These are phyloP conservation scores for Penicillium ochrochloron DNA, from an alignment of 495 filamentous ascomycete species.

Conservation along the genomic window DNA sequence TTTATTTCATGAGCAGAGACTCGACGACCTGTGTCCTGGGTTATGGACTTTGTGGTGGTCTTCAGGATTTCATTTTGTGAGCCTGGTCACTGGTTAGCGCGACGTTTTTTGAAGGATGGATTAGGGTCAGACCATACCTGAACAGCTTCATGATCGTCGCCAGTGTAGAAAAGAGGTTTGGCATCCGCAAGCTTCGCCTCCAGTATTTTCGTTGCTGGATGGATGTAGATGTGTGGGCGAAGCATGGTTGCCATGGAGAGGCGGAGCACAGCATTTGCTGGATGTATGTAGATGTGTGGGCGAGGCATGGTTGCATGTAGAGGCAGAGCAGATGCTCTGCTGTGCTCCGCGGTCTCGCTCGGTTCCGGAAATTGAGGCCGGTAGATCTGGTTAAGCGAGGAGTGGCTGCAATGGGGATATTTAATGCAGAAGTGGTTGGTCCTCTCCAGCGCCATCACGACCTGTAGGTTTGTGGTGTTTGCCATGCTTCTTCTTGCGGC, in stretches of 20 bases:
- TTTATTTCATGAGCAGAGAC: not conserved
- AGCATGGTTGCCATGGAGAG: not conserved
- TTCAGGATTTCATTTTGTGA: not conserved
- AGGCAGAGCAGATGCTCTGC: not conserved
- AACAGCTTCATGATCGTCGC: not conserved
- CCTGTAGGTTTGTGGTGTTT: slow-evolving; percentile 20
- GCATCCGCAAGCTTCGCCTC: not conserved
- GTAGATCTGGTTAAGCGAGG: not conserved
- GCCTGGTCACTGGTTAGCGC: not conserved
- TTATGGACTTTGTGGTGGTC: not conserved
- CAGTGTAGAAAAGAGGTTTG: not conserved
- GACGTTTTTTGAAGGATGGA: not conserved
- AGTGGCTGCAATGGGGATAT: not conserved
- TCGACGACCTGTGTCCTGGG: not conserved
- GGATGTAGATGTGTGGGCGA: not conserved
- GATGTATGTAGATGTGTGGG: not conserved
- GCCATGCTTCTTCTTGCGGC: slow-evolving; percentile 38
- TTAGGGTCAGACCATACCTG: not conserved
- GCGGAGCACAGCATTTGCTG: not conserved
- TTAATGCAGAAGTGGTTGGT: slow-evolving; percentile 31
- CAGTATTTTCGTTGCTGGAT: not conserved
- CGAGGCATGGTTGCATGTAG: not conserved
- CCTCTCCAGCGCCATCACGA: slow-evolving; percentile 18
- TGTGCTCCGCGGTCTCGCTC: not conserved
- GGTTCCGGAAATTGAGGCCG: not conserved